Conservation (phyloP, 305 asterid genomes). For the Caryopteris hybrid region DNA sequence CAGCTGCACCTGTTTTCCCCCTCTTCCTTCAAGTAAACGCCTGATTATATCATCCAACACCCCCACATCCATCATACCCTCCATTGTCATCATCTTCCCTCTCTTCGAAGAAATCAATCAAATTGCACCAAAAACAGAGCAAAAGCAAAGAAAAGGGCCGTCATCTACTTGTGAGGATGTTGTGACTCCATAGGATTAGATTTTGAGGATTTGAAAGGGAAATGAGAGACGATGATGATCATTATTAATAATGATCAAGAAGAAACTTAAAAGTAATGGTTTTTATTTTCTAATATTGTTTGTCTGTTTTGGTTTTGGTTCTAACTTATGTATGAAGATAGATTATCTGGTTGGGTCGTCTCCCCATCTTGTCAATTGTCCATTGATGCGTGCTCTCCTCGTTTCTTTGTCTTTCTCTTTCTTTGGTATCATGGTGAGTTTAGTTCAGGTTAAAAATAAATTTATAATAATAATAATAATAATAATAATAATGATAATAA, state of each 20-base stretch:
- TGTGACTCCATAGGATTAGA: constrained; percentile 1
- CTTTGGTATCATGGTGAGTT: background rate
- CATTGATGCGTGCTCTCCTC: constrained; percentile 37
- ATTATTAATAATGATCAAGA: constrained; percentile 6
- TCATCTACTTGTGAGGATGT: constrained; percentile 12
- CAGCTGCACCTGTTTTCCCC: constrained; percentile 79
- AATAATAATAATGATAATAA: too few species aligned
- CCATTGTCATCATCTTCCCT: constrained; percentile 65
- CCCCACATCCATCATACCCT: constrained; percentile 71
- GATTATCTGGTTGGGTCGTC: constrained; percentile 9
- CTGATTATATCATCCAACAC: constrained; percentile 75
- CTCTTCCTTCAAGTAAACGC: constrained; percentile 68
- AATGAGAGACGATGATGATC: constrained; percentile 12
- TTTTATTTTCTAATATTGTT: too few species aligned
- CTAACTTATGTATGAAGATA: constrained; percentile 24
- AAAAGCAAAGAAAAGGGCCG: background rate
- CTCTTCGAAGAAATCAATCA: background rate
- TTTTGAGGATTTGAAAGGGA: constrained; percentile 18
- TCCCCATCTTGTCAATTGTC: constrained; percentile 23
- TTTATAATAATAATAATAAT: too few species aligned
- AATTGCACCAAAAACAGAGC: background rate
- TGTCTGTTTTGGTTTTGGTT: background rate
- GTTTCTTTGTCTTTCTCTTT: constrained; percentile 13
- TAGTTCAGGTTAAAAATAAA: background rate
- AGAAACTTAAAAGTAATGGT: background rate